phyloP scores from a whole-genome alignment of 106 monocot genomes.

The Phalaenopsis equestris region DNA sequence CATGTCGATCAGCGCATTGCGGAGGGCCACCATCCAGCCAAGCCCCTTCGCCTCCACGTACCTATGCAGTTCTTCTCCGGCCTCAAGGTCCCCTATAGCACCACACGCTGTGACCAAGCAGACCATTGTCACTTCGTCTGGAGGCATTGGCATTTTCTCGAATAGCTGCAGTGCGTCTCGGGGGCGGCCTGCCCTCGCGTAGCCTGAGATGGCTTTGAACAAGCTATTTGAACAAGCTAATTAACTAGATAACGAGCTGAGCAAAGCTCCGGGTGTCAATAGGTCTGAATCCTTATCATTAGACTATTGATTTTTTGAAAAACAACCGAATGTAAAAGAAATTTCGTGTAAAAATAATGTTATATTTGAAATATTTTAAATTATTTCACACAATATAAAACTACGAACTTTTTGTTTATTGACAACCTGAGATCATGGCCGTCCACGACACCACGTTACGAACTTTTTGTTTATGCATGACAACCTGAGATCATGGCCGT shows the following conservation, averaged over 20 bases:
- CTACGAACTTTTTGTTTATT: too few relatives aligned
- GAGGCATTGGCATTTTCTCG: constrained; percentile 31
- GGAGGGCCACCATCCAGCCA: constrained; percentile 24
- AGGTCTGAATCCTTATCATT: too few relatives aligned
- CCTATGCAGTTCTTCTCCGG: constrained; percentile 22
- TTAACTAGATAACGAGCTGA: too few relatives aligned
- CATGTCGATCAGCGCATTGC: constrained; percentile 53
- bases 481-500: constrained; percentile 31
- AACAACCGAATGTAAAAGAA: too few relatives aligned
- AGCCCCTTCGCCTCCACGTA: constrained; percentile 19
- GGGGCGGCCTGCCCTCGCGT: constrained; percentile 20
- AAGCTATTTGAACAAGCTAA: neutral
- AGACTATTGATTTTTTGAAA: too few relatives aligned
- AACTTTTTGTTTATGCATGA: too few relatives aligned
- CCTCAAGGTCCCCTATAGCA: constrained; percentile 32
- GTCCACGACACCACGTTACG: constrained; percentile 40
- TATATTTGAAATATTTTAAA: too few relatives aligned
- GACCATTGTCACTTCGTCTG: constrained; percentile 40
- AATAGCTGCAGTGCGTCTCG: constrained; percentile 37
- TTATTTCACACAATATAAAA: too few relatives aligned
- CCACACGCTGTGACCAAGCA: constrained; percentile 40
- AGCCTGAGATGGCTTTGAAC: constrained; percentile 12
- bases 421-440: constrained; percentile 22
- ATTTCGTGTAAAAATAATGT: too few relatives aligned
- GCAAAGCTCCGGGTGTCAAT: too few relatives aligned